Evolutionary conservation across 192 early-diverging fungal genomes (phyloP), one percentile per base, ranked within the genome.

Genomic region (Coemansia aciculifera): DNA sequence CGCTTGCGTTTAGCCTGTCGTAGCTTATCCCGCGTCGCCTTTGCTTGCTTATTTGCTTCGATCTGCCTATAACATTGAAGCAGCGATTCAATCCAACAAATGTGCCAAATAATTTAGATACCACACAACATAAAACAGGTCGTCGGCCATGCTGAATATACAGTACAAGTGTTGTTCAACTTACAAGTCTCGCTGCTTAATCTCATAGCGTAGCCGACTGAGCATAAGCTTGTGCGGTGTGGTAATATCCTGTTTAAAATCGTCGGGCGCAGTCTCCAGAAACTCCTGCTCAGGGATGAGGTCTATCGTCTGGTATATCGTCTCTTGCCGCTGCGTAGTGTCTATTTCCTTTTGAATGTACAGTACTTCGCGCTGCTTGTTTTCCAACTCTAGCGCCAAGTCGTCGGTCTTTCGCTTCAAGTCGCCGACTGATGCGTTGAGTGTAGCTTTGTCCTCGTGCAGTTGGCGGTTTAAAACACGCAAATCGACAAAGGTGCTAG

Each of bases 161-260:
- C 15, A 42, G 13, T 60, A 23, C 36, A 60, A 5, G 24, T 11
- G 21, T 23, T 3, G 15, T 5, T 36, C 19, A 37, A 64, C 69
- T 49, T 71, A 71, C 49, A 59, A 29, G 15, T 77, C 72, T 24
- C 80, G 68, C 57, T 83, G 80, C 31, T 64, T 68, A n/a, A 83
- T 67, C 65, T 83, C 80, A 29, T 66, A 83, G 37, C 75, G 71
- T 46, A 83, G 66, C 42, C 80, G 68, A 44, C 62, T 73, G 23
- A 83, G 69, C 80, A 83, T 83, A n/a, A 83, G 63, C 69, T 68
- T 71, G 54, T 83, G 80, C n/a, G 72, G 80, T 0, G 66, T 64
- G 64, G 69, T 69, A 10, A 64, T 63, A 17, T 69, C 72, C 31
- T 48, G 19, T 40, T 62, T 66, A 36, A 72, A 75, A 69, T 78